Conservation (phyloP, 805 yeast genomes). For the Candida berthetii region DNA sequence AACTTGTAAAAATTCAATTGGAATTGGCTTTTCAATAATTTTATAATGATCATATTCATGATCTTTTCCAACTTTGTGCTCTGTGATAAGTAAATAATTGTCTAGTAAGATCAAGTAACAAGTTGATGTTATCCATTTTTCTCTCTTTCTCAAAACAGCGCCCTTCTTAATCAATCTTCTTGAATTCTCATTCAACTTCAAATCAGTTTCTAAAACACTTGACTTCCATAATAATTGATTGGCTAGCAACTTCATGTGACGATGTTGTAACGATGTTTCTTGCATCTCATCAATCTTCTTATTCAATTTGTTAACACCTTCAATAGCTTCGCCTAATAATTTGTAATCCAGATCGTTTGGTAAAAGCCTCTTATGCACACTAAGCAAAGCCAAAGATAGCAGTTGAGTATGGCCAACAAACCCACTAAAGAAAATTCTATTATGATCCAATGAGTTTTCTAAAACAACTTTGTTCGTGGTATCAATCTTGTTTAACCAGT, state of each 20-base stretch:
- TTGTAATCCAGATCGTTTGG: slow-evolving; percentile 45
- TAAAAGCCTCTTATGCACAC: slow-evolving; percentile 46
- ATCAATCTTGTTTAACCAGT: slow-evolving; percentile 51
- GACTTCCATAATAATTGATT: slow-evolving; percentile 49
- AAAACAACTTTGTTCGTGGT: slow-evolving; percentile 21
- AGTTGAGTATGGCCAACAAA: slow-evolving; percentile 49
- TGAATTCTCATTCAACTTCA: slow-evolving; percentile 45
- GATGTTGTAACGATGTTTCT: slow-evolving; percentile 51
- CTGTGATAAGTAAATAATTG: slow-evolving; percentile 62
- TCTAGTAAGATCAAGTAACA: slow-evolving; percentile 56
- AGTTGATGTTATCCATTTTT: slow-evolving; percentile 52
- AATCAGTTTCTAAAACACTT: slow-evolving; percentile 35
- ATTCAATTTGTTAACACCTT: slow-evolving; percentile 48
- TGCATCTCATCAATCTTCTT: slow-evolving; percentile 55
- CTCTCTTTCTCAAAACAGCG: slow-evolving; percentile 53
- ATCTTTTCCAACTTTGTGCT: slow-evolving; percentile 33
- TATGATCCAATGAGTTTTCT: slow-evolving; percentile 38
- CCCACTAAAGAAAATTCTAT: slow-evolving; percentile 50
- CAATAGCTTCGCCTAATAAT: slow-evolving; percentile 45
- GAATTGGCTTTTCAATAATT: slow-evolving; percentile 53
- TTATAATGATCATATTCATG: slow-evolving; percentile 27
- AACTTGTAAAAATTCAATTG: slow-evolving; percentile 49
- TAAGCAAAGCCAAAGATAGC: slow-evolving; percentile 55
- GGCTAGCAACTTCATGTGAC: slow-evolving; percentile 47
- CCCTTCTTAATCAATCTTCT: slow-evolving; percentile 57